Base-by-base conservation (phyloP, 2,329 filamentous ascomycete genomes). In the Neobulgaria alba region DNA sequence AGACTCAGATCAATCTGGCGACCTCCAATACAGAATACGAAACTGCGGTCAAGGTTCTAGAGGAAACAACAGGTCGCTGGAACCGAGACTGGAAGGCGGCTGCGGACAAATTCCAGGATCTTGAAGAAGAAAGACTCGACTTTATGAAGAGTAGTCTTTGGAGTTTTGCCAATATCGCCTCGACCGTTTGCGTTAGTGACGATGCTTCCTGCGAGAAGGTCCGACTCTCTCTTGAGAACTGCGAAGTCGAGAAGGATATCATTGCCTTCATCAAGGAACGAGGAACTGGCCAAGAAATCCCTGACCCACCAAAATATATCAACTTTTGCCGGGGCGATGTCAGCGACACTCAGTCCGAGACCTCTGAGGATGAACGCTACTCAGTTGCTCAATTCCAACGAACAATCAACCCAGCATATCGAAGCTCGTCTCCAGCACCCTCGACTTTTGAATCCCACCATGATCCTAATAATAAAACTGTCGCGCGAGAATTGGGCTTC, bases 51-150 rank as follows among this genome's bases (percentile, higher is more conserved):
- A 96, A 96, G 63, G 73, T 85, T 1, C 73, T 98, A 4, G 90
- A 98, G 59, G 92, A 96, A 53, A 98, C 92, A 0, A 98, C 92
- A 0, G 83, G 79, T 3, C 76, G 90, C 40, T 98, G 92, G 92
- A 98, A 98, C 60, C 77, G 90, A 55, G 92, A 98, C 61, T 98
- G 92, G 92, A 98, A 96, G 65, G 79, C 85, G 15, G 92, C 90
- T 1, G 94, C 92, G 56, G 93, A 93, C 71, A 98, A 96, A 68
- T 98, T 98, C 64, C 93, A 98, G 67, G 93, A 98, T 57, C 76
- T 98, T 10, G 92, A 98, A 65, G 93, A 98, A 62, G 92, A 98
- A 65, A 77, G 92, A 32, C 73, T 98, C 29, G 92, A 98, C 63
- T 98, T 95, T 60, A 89, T 88, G 51, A 98, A 96, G 71, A 94